Conservation (phyloP, 1,284 basidiomycete species). For the Neolentinus lepideus region DNA sequence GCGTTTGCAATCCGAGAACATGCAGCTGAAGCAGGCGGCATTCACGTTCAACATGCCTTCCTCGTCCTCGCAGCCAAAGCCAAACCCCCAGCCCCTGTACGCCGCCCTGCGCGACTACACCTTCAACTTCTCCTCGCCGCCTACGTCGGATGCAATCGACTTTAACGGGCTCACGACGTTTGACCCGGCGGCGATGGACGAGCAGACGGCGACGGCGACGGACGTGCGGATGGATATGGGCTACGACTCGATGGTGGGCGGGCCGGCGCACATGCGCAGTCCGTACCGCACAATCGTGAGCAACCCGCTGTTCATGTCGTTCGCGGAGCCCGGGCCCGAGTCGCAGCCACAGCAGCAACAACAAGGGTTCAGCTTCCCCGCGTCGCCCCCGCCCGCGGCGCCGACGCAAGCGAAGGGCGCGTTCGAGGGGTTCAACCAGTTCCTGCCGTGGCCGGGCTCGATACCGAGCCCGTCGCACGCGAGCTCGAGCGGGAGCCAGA, state of each 20-base stretch:
- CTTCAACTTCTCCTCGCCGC: slow-evolving; percentile 18
- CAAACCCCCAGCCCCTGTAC: slow-evolving; percentile 19
- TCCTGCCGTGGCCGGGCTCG: not conserved
- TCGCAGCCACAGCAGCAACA: not conserved
- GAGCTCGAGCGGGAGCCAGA: not conserved
- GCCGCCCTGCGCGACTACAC: slow-evolving; percentile 12
- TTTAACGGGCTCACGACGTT: slow-evolving; percentile 59
- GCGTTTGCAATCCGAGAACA: slow-evolving; percentile 74
- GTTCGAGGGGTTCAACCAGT: not conserved
- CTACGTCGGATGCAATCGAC: slow-evolving; percentile 40
- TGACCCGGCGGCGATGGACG: slow-evolving; percentile 52
- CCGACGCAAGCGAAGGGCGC: too few species aligned
- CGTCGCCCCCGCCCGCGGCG: not conserved
- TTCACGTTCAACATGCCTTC: slow-evolving; percentile 69
- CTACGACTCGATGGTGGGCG: slow-evolving; percentile 33
- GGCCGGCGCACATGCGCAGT: slow-evolving; percentile 23
- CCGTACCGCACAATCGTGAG: slow-evolving; percentile 70
- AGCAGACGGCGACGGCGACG: slow-evolving; percentile 42
- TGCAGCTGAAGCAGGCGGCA: slow-evolving; percentile 60
- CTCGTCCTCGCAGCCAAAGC: slow-evolving; percentile 6
- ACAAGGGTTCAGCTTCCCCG: not conserved
- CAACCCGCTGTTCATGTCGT: slow-evolving; percentile 78
- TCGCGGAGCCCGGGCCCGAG: slow-evolving; percentile 42
- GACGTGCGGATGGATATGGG: slow-evolving; percentile 58
- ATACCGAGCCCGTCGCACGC: not conserved